phyloP scores from a whole-genome alignment of 805 yeast species.

The Starmerella potacharoeniae region DNA sequence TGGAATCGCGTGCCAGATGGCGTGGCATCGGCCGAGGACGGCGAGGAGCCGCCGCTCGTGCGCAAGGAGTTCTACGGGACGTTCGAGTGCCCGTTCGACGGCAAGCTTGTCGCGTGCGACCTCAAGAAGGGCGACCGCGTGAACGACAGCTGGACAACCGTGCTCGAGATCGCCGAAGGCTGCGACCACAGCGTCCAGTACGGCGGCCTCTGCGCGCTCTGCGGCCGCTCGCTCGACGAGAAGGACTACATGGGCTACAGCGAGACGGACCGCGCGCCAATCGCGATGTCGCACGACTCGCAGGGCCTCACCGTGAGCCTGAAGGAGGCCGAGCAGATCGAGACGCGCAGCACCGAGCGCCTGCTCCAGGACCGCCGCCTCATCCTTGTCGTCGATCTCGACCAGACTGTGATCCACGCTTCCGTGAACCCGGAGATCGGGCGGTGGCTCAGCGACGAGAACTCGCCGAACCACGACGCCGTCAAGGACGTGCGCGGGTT shows the following conservation, averaged over 20 bases:
- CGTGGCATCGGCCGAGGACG: conserved; percentile 27
- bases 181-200: conserved; percentile 89
- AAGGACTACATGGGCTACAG: conserved; percentile 66
- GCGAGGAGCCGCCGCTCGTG: conserved; percentile 27
- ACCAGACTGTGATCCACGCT: conserved; percentile 95
- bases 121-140: conserved; percentile 53
- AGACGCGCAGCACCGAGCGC: conserved; percentile 49
- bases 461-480: conserved; percentile 73
- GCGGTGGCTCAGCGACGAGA: conserved; percentile 84
- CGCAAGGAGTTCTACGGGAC: conserved; percentile 33
- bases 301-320: conserved; percentile 72
- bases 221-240: conserved; percentile 67
- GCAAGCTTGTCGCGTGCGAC: conserved; percentile 42
- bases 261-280: conserved; percentile 65
- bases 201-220: conserved; percentile 87
- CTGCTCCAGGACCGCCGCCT: conserved; percentile 54
- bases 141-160: conserved; percentile 33
- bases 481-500: conserved; percentile 73
- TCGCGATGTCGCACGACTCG: conserved; percentile 81
- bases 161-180: conserved; percentile 60
- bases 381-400: conserved; percentile 88
- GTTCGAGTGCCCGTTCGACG: conserved; percentile 76
- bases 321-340: conserved; percentile 78
- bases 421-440: conserved; percentile 96
- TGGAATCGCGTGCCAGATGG: conserved; percentile 41